These are phyloP conservation scores for Larix kaempferi DNA, from an alignment of 75 land plant genomes.

Conservation along the genomic window DNA sequence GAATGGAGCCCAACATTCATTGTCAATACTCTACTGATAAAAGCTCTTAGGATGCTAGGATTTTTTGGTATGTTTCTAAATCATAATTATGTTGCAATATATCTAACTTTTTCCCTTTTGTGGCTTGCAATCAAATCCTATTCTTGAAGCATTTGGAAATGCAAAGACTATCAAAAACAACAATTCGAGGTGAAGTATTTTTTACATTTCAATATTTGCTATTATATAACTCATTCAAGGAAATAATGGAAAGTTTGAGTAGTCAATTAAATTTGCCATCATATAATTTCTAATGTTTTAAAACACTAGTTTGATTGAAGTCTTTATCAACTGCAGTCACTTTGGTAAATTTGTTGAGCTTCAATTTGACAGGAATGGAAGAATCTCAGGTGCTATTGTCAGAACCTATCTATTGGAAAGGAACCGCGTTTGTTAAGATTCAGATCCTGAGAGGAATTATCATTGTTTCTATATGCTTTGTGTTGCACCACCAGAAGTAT, in stretches of 20 bases:
- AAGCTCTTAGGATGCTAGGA: neutral
- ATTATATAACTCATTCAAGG: neutral
- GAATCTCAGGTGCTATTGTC: constrained; percentile 90
- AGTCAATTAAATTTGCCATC: neutral
- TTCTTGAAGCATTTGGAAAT: constrained; percentile 70
- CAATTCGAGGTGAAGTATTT: constrained; percentile 45
- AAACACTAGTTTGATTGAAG: neutral
- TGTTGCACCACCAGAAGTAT: constrained; percentile 31
- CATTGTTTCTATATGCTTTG: constrained; percentile 71
- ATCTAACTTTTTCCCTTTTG: neutral
- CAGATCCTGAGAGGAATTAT: constrained; percentile 64
- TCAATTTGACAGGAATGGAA: constrained; percentile 80
- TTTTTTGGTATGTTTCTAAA: neutral
- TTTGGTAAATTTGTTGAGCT: constrained; percentile 97
- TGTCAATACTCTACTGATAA: neutral
- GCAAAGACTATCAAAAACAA: too few species aligned
- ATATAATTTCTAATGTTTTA: neutral
- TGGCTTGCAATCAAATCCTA: constrained; percentile 79
- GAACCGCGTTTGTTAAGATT: constrained; percentile 61
- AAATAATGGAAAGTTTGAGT: neutral
- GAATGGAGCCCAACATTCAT: neutral
- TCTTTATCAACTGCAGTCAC: constrained; percentile 43
- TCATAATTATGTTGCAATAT: neutral
- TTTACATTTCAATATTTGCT: neutral
- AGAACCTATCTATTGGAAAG: constrained; percentile 91